Conservation (phyloP, 148 eudicot genomes). For the Diospyros kaki region DNA sequence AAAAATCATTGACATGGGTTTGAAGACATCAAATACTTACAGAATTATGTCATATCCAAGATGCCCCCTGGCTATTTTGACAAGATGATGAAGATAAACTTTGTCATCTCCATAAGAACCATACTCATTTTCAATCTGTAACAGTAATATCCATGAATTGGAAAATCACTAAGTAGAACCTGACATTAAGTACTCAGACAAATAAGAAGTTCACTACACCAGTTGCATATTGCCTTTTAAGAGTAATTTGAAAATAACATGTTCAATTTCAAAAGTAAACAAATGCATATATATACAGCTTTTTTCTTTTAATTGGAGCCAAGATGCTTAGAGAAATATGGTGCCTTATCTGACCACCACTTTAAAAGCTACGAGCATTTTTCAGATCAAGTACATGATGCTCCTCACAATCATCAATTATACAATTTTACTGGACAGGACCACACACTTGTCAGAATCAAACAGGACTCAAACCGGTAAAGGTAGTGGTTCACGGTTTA, state of each 20-base stretch:
- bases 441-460: too few species aligned
- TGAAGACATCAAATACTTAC: conserved; percentile 40
- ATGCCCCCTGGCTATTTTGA: conserved; percentile 57
- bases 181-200: not conserved
- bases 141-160: conserved; percentile 19
- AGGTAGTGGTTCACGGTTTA: too few species aligned
- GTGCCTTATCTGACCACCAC: conserved; percentile 5
- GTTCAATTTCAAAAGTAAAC: not conserved
- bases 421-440: not conserved
- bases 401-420: conserved; percentile 2
- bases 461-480: too few species aligned
- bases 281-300: not conserved
- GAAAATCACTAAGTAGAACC: conserved; percentile 7
- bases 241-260: not conserved
- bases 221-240: not conserved
- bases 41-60: conserved; percentile 64
- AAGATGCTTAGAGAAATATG: not conserved
- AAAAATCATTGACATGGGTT: not conserved
- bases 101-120: conserved; percentile 93
- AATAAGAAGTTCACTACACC: not conserved
- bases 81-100: conserved; percentile 73
- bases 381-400: not conserved
- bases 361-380: not conserved
- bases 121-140: conserved; percentile 92
- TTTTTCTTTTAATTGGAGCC: not conserved